Conservation (phyloP, 2,329 filamentous ascomycete genomes). For the Sarocladium kiliense region DNA sequence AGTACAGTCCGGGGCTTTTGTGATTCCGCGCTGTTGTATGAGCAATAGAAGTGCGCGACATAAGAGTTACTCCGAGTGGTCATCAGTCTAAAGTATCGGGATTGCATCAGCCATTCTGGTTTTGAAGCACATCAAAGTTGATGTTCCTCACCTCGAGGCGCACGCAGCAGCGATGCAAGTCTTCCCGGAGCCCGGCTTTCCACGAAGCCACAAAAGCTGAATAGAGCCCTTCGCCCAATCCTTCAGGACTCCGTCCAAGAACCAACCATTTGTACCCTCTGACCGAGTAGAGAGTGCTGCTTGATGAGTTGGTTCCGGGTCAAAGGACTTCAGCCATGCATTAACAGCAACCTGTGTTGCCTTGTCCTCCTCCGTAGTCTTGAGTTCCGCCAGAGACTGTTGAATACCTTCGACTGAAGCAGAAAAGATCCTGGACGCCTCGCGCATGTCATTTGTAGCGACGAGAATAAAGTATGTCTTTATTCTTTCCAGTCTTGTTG, state of each 20-base stretch:
- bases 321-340: conserved; percentile 1
- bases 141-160: conserved; percentile 6
- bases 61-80: not conserved
- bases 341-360: not conserved
- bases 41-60: conserved; percentile 11
- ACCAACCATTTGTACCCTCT: conserved; percentile 10
- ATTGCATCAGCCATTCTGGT: not conserved
- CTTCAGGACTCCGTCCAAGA: conserved; percentile 4
- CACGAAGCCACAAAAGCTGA: conserved; percentile 6
- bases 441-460: conserved; percentile 7
- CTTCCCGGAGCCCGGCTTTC: conserved; percentile 11
- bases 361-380: not conserved
- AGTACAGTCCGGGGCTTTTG: conserved; percentile 9
- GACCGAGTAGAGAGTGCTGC: conserved; percentile 5
- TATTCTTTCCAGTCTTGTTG: conserved; percentile 4
- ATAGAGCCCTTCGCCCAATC: not conserved
- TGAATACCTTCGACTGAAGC: not conserved
- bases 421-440: not conserved
- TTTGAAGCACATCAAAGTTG: too few species aligned
- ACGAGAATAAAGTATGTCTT: conserved; percentile 10
- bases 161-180: conserved; percentile 10
- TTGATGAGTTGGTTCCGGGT: conserved; percentile 1
- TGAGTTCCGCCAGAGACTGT: not conserved
- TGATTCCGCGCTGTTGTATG: conserved; percentile 7
- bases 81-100: not conserved